phyloP scores from a whole-genome alignment of 75 land plant genomes.

The Cupressus sempervirens region DNA sequence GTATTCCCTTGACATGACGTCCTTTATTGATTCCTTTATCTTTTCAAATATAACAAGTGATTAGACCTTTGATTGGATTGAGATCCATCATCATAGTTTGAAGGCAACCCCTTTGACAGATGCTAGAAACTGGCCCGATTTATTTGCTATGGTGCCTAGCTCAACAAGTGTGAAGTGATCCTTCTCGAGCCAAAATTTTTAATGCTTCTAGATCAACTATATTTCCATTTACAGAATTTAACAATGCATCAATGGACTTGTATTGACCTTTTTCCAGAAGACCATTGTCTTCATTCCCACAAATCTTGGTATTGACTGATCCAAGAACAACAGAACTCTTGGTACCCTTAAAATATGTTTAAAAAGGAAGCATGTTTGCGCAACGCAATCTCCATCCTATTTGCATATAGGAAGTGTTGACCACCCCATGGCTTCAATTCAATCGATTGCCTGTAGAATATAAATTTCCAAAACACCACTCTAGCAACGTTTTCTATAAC shows the following conservation, averaged over 20 bases:
- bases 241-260: not conserved
- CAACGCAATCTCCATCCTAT: constrained; percentile 83
- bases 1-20: too few species aligned
- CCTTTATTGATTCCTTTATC: too few species aligned
- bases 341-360: constrained; percentile 73
- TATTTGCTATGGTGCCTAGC: not conserved
- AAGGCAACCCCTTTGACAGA: constrained; percentile 7
- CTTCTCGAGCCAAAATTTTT: constrained; percentile 16
- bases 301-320: constrained; percentile 8
- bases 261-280: constrained; percentile 2
- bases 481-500: too few species aligned
- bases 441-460: too few species aligned
- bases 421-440: too few species aligned
- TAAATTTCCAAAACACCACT: too few species aligned
- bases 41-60: not conserved
- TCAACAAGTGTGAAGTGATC: constrained; percentile 4
- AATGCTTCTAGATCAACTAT: constrained; percentile 28
- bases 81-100: not conserved
- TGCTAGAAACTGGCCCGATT: not conserved
- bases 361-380: constrained; percentile 81
- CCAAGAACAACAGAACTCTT: constrained; percentile 46
- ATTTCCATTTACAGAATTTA: constrained; percentile 36
- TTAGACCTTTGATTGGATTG: too few species aligned
- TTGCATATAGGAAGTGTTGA: too few species aligned
- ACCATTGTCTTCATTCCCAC: constrained; percentile 32